Percentiles rank a stretch among this genome's conserved stretches.
phyloP scores from a whole-genome alignment of 2,329 filamentous ascomycete species.

The Colletotrichum lini region DNA sequence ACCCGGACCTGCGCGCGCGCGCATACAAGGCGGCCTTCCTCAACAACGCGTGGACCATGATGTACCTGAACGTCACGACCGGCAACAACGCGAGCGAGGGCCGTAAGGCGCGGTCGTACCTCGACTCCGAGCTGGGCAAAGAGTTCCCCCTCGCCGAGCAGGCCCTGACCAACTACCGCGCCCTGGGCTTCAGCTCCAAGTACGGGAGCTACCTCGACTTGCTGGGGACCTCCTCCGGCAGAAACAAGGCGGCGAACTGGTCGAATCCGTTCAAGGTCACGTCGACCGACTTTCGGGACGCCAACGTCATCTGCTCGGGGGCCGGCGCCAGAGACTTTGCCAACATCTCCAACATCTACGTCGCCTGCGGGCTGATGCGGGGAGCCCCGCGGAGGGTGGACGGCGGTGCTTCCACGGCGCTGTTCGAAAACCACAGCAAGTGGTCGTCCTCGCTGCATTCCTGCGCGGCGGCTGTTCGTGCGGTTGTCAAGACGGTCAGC shows the following conservation, averaged over 20 bases:
- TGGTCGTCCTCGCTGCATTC: constrained; percentile 61
- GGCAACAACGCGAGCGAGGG: constrained; percentile 36
- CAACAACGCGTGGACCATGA: constrained; percentile 57
- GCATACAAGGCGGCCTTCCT: constrained; percentile 61
- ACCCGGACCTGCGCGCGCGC: constrained; percentile 54
- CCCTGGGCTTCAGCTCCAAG: constrained; percentile 4
- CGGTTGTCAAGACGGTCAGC: constrained; percentile 60
- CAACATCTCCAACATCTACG: constrained; percentile 59
- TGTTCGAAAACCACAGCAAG: constrained; percentile 56
- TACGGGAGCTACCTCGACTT: constrained; percentile 31
- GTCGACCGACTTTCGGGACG: neutral
- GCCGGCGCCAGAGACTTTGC: constrained; percentile 49
- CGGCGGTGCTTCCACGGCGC: constrained; percentile 47
- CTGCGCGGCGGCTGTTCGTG: constrained; percentile 59
- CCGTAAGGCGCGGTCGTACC: constrained; percentile 50
- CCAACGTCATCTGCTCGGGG: constrained; percentile 49
- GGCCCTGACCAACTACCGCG: constrained; percentile 5
- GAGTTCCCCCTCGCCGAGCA: constrained; percentile 48
- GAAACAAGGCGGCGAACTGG: neutral
- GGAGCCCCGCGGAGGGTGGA: constrained; percentile 56
- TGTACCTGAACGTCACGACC: constrained; percentile 57
- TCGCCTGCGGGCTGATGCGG: constrained; percentile 57
- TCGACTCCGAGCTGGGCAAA: constrained; percentile 55
- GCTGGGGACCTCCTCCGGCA: neutral
- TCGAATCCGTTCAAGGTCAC: constrained; percentile 19